These are phyloP conservation scores for Komagataella phaffii DNA, from an alignment of 805 yeast genomes.

Conservation along the genomic window DNA sequence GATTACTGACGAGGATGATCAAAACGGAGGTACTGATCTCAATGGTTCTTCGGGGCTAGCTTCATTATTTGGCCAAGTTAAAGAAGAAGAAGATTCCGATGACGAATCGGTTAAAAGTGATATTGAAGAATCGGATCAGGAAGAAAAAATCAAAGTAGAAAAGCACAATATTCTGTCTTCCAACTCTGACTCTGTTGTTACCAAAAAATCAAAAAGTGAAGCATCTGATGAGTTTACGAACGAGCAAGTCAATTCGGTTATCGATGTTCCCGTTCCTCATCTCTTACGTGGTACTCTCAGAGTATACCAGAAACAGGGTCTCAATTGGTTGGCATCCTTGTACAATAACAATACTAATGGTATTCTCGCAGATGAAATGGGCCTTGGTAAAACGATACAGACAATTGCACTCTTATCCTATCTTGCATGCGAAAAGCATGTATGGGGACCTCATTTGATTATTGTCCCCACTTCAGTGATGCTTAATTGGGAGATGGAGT, in stretches of 20 bases:
- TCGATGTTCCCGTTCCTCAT: slow-evolving; percentile 70
- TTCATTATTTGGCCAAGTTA: slow-evolving; percentile 20
- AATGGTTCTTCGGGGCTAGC: slow-evolving; percentile 14
- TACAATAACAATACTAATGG: slow-evolving; percentile 92
- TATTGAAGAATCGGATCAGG: slow-evolving; percentile 11
- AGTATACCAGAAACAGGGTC: slow-evolving; percentile 89
- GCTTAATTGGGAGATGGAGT: slow-evolving; percentile 99
- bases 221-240: slow-evolving; percentile 15
- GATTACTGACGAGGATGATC: slow-evolving; percentile 10
- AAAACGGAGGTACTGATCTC: slow-evolving; percentile 5
- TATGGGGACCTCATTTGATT: slow-evolving; percentile 97
- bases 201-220: slow-evolving; percentile 6
- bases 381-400: slow-evolving; percentile 93
- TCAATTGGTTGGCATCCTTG: slow-evolving; percentile 92
- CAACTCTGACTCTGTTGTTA: slow-evolving; percentile 19
- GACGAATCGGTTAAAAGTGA: slow-evolving; percentile 22
- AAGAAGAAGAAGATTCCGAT: slow-evolving; percentile 16
- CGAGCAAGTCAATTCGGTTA: slow-evolving; percentile 26
- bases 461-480: slow-evolving; percentile 96
- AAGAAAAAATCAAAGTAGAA: slow-evolving; percentile 6
- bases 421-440: slow-evolving; percentile 83
- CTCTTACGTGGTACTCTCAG: slow-evolving; percentile 72
- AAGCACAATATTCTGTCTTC: slow-evolving; percentile 19
- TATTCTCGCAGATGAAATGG: slow-evolving; percentile 98
- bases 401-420: slow-evolving; percentile 80